Evolutionary conservation across 2,329 filamentous ascomycete genomes (phyloP).

Genomic region (Aspergillus ustus): DNA sequence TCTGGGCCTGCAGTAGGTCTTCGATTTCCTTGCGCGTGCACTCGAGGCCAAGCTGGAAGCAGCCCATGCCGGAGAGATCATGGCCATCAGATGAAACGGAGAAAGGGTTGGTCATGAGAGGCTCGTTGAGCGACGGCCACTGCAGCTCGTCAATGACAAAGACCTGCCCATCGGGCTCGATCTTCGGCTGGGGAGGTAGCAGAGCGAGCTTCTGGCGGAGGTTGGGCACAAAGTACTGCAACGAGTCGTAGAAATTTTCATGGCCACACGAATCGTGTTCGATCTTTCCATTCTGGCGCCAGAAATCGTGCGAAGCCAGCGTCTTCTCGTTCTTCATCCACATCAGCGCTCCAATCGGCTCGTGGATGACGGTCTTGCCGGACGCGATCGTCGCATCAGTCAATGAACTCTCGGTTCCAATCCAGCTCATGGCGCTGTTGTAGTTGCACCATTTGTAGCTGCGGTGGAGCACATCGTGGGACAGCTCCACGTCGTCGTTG

Average conservation of each 20-base stretch:
- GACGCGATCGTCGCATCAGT: slow-evolving; percentile 31
- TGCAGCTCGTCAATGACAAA: slow-evolving; percentile 21
- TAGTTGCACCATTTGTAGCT: slow-evolving; percentile 45
- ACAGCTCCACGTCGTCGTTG: slow-evolving; percentile 34
- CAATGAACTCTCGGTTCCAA: slow-evolving; percentile 36
- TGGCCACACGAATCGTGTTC: neutral
- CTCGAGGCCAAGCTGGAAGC: slow-evolving; percentile 35
- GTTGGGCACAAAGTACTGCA: slow-evolving; percentile 15
- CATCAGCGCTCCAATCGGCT: slow-evolving; percentile 45
- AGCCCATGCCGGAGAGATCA: slow-evolving; percentile 31
- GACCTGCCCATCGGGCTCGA: slow-evolving; percentile 12
- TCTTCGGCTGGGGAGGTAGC: neutral
- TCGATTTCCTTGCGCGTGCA: slow-evolving; percentile 27
- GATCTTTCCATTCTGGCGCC: slow-evolving; percentile 30
- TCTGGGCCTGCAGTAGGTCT: slow-evolving; percentile 28
- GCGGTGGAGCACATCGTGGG: slow-evolving; percentile 41
- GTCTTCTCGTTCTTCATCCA: slow-evolving; percentile 44
- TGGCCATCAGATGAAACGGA: slow-evolving; percentile 27
- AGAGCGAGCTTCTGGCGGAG: slow-evolving; percentile 15
- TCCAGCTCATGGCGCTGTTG: slow-evolving; percentile 43
- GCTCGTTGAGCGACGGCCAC: slow-evolving; percentile 20
- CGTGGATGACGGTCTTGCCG: slow-evolving; percentile 19
- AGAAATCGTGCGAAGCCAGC: slow-evolving; percentile 40
- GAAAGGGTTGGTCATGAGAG: slow-evolving; percentile 24
- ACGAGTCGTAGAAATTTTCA: slow-evolving; percentile 9